Percentiles rank a stretch among this genome's conserved stretches.
Evolutionary conservation across 495 filamentous ascomycete species (phyloP).

Genomic region (Physcia stellaris): DNA sequence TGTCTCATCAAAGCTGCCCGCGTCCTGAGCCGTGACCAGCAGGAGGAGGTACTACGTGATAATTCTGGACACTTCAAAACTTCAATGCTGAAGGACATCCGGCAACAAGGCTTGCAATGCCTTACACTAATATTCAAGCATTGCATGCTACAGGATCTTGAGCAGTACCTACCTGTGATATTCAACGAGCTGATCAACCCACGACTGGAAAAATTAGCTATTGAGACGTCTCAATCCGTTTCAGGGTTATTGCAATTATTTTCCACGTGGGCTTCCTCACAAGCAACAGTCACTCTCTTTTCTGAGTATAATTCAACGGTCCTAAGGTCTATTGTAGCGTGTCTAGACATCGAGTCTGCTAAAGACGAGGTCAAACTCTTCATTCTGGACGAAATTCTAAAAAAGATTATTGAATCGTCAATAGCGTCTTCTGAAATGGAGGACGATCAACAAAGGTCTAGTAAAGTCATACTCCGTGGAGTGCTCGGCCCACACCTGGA

Average conservation of each 20-base stretch:
- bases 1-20: constrained; percentile 63
- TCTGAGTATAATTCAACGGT: constrained; percentile 46
- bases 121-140: constrained; percentile 62
- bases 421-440: constrained; percentile 30
- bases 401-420: constrained; percentile 45
- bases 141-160: constrained; percentile 53
- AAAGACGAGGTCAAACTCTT: constrained; percentile 84
- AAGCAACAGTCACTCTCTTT: constrained; percentile 54
- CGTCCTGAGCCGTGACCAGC: constrained; percentile 17
- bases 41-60: constrained; percentile 23
- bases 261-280: constrained; percentile 59
- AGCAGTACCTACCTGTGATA: constrained; percentile 51
- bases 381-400: constrained; percentile 58
- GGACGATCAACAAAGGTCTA: constrained; percentile 39
- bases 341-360: constrained; percentile 54
- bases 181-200: constrained; percentile 62
- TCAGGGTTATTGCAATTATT: constrained; percentile 74
- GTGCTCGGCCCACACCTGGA: constrained; percentile 61
- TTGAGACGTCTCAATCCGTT: constrained; percentile 77
- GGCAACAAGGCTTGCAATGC: constrained; percentile 64
- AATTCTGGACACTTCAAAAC: constrained; percentile 1
- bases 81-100: constrained; percentile 49
- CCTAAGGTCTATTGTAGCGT: constrained; percentile 55
- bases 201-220: constrained; percentile 63
- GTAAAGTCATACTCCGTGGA: constrained; percentile 38